Conservation (phyloP, 78 protist genomes). For the Isochrysis galbana region DNA sequence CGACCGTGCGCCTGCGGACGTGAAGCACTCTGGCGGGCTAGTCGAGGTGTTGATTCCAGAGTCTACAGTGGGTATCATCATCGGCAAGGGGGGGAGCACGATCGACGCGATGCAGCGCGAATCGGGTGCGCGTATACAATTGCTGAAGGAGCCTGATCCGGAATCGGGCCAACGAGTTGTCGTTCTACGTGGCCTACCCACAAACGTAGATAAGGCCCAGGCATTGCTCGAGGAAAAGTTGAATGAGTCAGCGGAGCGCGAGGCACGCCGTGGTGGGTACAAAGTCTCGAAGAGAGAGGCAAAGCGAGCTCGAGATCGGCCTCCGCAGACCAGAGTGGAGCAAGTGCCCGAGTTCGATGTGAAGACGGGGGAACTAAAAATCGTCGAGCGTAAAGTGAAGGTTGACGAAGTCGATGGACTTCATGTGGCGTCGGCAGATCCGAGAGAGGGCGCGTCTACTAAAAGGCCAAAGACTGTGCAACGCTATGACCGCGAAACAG, state of each 20-base stretch:
- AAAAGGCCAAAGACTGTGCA: not conserved
- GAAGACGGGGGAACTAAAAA: not conserved
- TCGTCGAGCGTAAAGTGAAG: not conserved
- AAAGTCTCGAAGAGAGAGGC: not conserved
- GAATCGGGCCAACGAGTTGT: not conserved
- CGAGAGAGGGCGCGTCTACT: not conserved
- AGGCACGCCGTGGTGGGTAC: not conserved
- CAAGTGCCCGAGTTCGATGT: not conserved
- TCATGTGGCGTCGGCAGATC: not conserved
- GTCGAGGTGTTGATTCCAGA: not conserved
- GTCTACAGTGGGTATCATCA: not conserved
- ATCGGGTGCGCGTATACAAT: not conserved
- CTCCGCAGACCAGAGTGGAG: not conserved
- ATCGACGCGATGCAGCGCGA: not conserved
- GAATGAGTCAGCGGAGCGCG: not conserved
- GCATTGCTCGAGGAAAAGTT: not conserved
- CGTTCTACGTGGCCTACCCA: not conserved
- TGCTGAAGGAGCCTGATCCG: not conserved
- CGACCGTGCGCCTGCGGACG: not conserved
- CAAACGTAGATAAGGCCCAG: not conserved
- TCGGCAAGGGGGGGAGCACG: conserved; percentile 14
- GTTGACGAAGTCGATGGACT: not conserved
- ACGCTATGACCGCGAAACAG: not conserved
- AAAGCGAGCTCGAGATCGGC: not conserved
- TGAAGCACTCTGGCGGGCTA: not conserved